Percentiles rank a stretch among this genome's conserved stretches.
phyloP scores from a whole-genome alignment of 2,329 filamentous ascomycete genomes.

The Fusarium bulbicola region DNA sequence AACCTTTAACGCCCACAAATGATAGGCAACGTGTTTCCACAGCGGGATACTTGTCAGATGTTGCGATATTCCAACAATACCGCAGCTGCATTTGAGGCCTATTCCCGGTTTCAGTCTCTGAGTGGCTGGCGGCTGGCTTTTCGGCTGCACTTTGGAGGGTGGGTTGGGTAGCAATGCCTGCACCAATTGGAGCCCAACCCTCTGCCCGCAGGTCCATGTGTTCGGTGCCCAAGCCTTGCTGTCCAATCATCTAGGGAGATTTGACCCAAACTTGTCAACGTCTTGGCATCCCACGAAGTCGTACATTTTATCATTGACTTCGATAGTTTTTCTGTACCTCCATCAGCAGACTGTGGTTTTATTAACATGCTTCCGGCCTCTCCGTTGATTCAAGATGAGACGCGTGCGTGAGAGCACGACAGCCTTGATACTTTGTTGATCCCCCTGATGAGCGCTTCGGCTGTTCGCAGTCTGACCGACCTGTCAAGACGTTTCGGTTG shows the following conservation, averaged over 20 bases:
- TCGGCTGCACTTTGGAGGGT: constrained; percentile 28
- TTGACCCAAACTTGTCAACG: constrained; percentile 15
- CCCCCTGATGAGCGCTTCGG: constrained; percentile 16
- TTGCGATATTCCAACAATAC: constrained; percentile 30
- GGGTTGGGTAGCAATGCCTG: constrained; percentile 53
- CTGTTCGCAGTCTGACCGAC: constrained; percentile 27
- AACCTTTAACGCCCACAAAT: constrained; percentile 34
- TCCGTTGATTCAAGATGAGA: constrained; percentile 1
- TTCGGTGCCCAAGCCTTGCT: constrained; percentile 38
- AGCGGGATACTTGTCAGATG: constrained; percentile 34
- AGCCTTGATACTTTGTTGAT: constrained; percentile 3
- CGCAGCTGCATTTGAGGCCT: constrained; percentile 37
- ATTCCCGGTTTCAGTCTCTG: constrained; percentile 6
- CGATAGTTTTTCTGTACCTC: constrained; percentile 11
- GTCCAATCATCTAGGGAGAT: constrained; percentile 39
- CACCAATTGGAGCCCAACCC: constrained; percentile 51
- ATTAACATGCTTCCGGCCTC: constrained; percentile 14
- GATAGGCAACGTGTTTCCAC: constrained; percentile 41
- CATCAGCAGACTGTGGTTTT: constrained; percentile 15
- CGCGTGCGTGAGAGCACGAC: not conserved
- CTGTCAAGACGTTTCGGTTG: constrained; percentile 24
- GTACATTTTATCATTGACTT: constrained; percentile 18
- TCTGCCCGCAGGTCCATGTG: constrained; percentile 37
- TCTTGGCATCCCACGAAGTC: constrained; percentile 27
- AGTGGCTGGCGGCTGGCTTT: constrained; percentile 21